phyloP scores from a whole-genome alignment of 768 basidiomycete genomes.

The Boletus coccyginus region DNA sequence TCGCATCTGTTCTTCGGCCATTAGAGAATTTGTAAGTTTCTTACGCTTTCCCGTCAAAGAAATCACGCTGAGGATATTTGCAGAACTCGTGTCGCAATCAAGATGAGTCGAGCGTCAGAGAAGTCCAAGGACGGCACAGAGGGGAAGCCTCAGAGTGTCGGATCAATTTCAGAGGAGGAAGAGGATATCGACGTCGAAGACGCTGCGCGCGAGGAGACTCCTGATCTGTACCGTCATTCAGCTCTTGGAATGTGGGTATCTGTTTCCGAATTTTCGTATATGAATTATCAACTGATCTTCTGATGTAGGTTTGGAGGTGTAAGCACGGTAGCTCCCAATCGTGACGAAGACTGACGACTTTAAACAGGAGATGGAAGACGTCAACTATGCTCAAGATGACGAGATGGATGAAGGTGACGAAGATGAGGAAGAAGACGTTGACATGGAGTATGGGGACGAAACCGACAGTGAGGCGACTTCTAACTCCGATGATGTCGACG shows the following conservation, averaged over 20 bases:
- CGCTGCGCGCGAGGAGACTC: slow-evolving; percentile 71
- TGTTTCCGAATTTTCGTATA: neutral
- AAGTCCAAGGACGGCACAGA: slow-evolving; percentile 60
- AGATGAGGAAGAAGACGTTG: slow-evolving; percentile 78
- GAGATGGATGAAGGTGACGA: slow-evolving; percentile 83
- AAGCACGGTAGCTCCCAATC: slow-evolving; percentile 33
- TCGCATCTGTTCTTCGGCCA: slow-evolving; percentile 86
- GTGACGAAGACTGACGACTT: slow-evolving; percentile 16
- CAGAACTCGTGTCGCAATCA: slow-evolving; percentile 96
- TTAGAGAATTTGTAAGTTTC: slow-evolving; percentile 79
- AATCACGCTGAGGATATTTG: slow-evolving; percentile 8
- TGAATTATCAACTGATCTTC: slow-evolving; percentile 3
- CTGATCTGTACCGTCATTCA: slow-evolving; percentile 94
- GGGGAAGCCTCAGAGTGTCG: slow-evolving; percentile 42
- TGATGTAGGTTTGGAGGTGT: slow-evolving; percentile 69
- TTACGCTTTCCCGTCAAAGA: neutral
- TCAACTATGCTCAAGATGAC: slow-evolving; percentile 62
- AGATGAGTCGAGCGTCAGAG: slow-evolving; percentile 82
- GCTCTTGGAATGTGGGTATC: slow-evolving; percentile 83
- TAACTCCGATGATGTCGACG: slow-evolving; percentile 66
- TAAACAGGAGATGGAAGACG: slow-evolving; percentile 81
- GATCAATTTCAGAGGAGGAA: slow-evolving; percentile 44
- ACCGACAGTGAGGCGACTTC: slow-evolving; percentile 82
- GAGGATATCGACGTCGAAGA: slow-evolving; percentile 57
- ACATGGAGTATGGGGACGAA: slow-evolving; percentile 85